Percentiles rank a stretch among this genome's conserved stretches.
Conservation (phyloP, 805 yeast genomes). For the Blastobotrys chiropterorum region DNA sequence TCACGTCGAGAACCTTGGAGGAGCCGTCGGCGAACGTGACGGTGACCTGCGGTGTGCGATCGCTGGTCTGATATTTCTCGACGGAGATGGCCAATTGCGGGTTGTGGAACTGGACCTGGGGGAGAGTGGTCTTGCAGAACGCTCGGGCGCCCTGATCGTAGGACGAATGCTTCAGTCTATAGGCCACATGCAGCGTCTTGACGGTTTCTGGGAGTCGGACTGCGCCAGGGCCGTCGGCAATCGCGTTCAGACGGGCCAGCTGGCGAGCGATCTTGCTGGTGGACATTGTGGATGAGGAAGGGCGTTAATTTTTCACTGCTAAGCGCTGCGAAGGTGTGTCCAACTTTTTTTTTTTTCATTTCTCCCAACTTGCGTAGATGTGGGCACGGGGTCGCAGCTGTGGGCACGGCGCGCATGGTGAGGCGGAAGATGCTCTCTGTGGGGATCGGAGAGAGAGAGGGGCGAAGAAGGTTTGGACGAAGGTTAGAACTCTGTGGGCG, state of each 20-base stretch:
- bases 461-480: neutral
- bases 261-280: slow-evolving; percentile 3
- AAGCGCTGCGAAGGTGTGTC: no score
- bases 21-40: slow-evolving; percentile 37
- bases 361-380: neutral
- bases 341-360: neutral
- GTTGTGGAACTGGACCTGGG: slow-evolving; percentile 76
- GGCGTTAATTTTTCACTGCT: no score
- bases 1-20: slow-evolving; percentile 44
- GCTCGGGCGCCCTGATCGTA: slow-evolving; percentile 34
- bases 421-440: no score
- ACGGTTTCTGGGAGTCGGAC: slow-evolving; percentile 3
- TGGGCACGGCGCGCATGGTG: neutral
- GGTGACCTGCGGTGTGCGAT: slow-evolving; percentile 9
- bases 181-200: neutral
- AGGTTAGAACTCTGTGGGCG: neutral
- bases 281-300: no score
- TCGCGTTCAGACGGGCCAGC: slow-evolving; percentile 1
- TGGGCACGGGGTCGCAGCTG: no score
- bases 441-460: no score
- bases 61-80: slow-evolving; percentile 41
- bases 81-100: slow-evolving; percentile 62
- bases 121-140: slow-evolving; percentile 71
- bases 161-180: slow-evolving; percentile 2
- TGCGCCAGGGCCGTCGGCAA: slow-evolving; percentile 7